Evolutionary conservation across 2,329 filamentous ascomycete species (phyloP), one percentile per base, ranked within the genome.

Genomic region (Botrytis squamosa): DNA sequence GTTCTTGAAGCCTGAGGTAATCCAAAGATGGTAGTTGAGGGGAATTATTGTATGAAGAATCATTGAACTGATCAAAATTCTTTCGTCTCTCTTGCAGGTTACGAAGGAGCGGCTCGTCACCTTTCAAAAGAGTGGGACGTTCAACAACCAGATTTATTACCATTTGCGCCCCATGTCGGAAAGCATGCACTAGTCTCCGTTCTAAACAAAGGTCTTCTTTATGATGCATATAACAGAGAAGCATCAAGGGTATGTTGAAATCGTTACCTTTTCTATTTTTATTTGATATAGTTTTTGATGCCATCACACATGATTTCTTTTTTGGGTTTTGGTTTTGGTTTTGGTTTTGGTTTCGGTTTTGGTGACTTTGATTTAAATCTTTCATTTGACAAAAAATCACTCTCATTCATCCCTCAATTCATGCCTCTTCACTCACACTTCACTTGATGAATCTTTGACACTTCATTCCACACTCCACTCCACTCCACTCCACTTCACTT

Each of bases 101-200:
- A 90, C 84, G 87, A 87, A 83, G 89, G 91, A 82, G 90, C 89
- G 62, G 89, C 89, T 72, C 87, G 88, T 83, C 90, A 90, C 81
- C 88, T 91, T 78, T 89, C 91, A 80, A 90, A 91, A 81, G 89
- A 91, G 84, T 91, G 89, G 89, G 86, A 89, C 82, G 84, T 90
- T 77, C 84, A 86, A 79, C 85, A 88, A 82, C 89, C 89, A 78
- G 88, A 91, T 81, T 70, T 90, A 75, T 88, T 91, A 76, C 84
- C 87, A 75, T 91, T 91, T 82, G 89, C 89, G 81, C 87, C 86
- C 79, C 86, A 91, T 83, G 88, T 91, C 82, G 87, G 89, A 82
- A 87, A 86, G 78, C 88, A 90, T 83, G 88, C 89, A 77, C 84
- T 91, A 80, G 88, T 91, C 74, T 86, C 86, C 74, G 84, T 90